phyloP scores from a whole-genome alignment of 345 rosid species.

The Lepidium didymum region DNA sequence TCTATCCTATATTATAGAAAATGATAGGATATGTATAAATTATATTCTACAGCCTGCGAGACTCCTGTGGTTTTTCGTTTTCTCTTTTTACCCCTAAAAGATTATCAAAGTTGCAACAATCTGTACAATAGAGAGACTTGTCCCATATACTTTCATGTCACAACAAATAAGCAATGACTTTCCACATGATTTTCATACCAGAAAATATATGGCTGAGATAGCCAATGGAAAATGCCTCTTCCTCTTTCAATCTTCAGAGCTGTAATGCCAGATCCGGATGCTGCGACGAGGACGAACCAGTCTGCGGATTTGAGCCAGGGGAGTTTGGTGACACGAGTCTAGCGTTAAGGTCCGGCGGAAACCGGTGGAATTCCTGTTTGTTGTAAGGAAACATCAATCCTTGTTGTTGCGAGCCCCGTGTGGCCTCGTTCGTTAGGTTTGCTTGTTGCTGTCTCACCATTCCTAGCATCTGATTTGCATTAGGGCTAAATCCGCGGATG shows the following conservation, averaged over 20 bases:
- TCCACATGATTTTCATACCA: conserved; percentile 16
- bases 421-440: conserved; percentile 1
- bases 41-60: conserved; percentile 23
- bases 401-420: conserved; percentile 15
- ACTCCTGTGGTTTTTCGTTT: conserved; percentile 3
- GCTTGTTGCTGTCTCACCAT: conserved; percentile 23
- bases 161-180: conserved; percentile 23
- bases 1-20: no score
- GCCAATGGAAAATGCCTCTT: conserved; percentile 22
- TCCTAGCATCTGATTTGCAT: conserved; percentile 24
- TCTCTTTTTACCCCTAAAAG: conserved; percentile 14
- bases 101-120: conserved; percentile 24
- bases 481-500: conserved; percentile 15
- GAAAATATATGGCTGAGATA: conserved; percentile 20
- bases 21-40: no score
- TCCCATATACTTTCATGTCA: conserved; percentile 22
- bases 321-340: conserved; percentile 58
- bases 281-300: conserved; percentile 63
- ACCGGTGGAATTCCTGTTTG: conserved; percentile 38
- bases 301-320: conserved; percentile 49
- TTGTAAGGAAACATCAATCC: conserved; percentile 24
- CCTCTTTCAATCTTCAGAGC: conserved; percentile 43
- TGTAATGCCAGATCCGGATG: conserved; percentile 89
- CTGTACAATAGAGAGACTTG: conserved; percentile 29
- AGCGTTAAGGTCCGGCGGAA: conserved; percentile 58